Evolutionary conservation across 805 yeast species (phyloP).

Genomic region (Metschnikowia baotianmanensis): DNA sequence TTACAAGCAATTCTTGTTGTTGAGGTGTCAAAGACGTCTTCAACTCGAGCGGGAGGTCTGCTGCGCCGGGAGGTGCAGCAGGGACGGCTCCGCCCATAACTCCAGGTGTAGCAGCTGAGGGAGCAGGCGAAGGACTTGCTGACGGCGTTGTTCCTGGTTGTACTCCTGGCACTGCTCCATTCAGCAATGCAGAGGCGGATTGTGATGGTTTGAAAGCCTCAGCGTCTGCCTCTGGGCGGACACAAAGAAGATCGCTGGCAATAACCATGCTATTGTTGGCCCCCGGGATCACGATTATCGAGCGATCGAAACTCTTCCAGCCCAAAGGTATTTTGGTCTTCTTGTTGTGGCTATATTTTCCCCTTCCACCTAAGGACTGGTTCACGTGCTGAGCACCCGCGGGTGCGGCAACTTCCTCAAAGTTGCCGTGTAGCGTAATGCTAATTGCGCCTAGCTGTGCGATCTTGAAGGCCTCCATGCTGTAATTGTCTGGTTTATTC

Average conservation of each 20-base stretch:
- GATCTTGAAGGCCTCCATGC: constrained; percentile 75
- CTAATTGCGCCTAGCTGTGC: constrained; percentile 75
- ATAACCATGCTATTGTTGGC: constrained; percentile 70
- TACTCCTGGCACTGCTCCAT: constrained; percentile 7
- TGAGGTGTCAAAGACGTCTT: constrained; percentile 46
- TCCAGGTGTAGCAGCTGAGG: constrained; percentile 1
- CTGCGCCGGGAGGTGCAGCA: constrained; percentile 21
- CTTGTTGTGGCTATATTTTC: constrained; percentile 19
- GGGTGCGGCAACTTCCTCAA: constrained; percentile 64
- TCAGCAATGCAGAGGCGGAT: constrained; percentile 12
- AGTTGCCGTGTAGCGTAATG: constrained; percentile 81
- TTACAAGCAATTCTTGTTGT: constrained; percentile 65
- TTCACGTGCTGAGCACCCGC: constrained; percentile 29
- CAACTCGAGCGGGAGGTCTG: constrained; percentile 56
- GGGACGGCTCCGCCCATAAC: not conserved
- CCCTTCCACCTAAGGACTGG: constrained; percentile 16
- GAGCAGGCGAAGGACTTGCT: constrained; percentile 9
- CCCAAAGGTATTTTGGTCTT: constrained; percentile 40
- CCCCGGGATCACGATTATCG: constrained; percentile 72
- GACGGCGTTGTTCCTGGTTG: constrained; percentile 12
- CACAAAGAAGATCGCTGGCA: constrained; percentile 77
- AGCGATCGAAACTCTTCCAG: constrained; percentile 81
- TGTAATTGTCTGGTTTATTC: constrained; percentile 60
- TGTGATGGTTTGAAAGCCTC: constrained; percentile 18
- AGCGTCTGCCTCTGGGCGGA: constrained; percentile 32